Evolutionary conservation across 83 land plant species (phyloP).

Genomic region (Diphasiastrum complanatum): DNA sequence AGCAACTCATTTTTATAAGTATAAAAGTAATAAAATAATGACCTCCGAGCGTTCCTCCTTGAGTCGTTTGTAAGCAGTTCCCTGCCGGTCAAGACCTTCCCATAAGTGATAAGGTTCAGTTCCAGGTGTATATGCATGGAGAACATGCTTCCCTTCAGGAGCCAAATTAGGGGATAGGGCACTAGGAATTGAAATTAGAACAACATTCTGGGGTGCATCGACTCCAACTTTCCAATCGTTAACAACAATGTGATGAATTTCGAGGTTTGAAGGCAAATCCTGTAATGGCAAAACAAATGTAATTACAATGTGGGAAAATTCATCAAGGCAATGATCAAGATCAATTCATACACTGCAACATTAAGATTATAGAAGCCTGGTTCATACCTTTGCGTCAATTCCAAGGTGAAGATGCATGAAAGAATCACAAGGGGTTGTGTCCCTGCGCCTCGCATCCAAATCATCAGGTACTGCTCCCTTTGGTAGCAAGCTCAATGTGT

Average conservation of each 20-base stretch:
- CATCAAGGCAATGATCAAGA: too few species aligned
- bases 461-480: background rate
- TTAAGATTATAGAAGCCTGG: too few species aligned
- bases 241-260: conserved; percentile 32
- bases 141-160: conserved; percentile 33
- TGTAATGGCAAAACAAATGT: conserved; percentile 20
- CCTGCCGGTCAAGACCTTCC: conserved; percentile 33
- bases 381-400: conserved; percentile 53
- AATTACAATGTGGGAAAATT: background rate
- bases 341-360: too few species aligned
- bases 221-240: conserved; percentile 28
- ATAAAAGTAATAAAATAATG: background rate
- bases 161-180: conserved; percentile 31
- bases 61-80: conserved; percentile 24
- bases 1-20: background rate
- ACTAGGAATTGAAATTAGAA: conserved; percentile 31
- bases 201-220: conserved; percentile 35
- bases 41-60: conserved; percentile 41
- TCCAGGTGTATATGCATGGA: conserved; percentile 40
- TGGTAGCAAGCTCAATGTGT: conserved; percentile 29
- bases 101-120: conserved; percentile 37
- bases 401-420: conserved; percentile 39
- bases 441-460: conserved; percentile 7
- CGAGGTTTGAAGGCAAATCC: conserved; percentile 27
- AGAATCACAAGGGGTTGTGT: conserved; percentile 19